A percentile compares a stretch with the other conserved stretches of the same genome.
Conservation (phyloP, 31 red algal genomes). For the Endocladia muricata region DNA sequence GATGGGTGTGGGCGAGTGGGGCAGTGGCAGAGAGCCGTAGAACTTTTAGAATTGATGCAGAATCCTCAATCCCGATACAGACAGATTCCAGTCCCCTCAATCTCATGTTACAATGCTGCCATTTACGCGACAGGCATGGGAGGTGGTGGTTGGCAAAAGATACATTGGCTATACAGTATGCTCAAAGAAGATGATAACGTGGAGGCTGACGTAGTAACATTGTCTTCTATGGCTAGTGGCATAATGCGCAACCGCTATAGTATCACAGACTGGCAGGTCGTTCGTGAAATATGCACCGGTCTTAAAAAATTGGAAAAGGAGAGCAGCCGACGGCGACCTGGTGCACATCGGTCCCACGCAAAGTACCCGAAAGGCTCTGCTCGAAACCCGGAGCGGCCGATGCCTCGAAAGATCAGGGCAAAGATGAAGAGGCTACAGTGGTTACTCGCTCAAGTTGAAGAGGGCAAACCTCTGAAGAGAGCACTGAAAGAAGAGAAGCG, state of each 20-base stretch:
- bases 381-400: neutral
- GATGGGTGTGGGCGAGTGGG: slow-evolving; percentile 61
- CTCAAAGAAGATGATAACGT: slow-evolving; percentile 29
- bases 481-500: neutral
- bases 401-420: slow-evolving; percentile 16
- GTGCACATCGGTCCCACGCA: neutral
- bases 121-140: slow-evolving; percentile 66
- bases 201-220: slow-evolving; percentile 42
- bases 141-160: slow-evolving; percentile 28
- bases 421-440: slow-evolving; percentile 40
- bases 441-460: slow-evolving; percentile 7
- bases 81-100: slow-evolving; percentile 28
- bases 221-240: slow-evolving; percentile 64
- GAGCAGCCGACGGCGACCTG: neutral
- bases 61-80: neutral
- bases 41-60: slow-evolving; percentile 52
- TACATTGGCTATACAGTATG: slow-evolving; percentile 28
- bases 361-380: neutral
- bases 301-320: slow-evolving; percentile 12
- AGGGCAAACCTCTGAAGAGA: slow-evolving; percentile 4
- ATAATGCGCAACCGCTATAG: slow-evolving; percentile 28
- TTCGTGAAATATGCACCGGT: slow-evolving; percentile 19
- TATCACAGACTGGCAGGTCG: slow-evolving; percentile 42
- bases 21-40: slow-evolving; percentile 71
- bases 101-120: slow-evolving; percentile 64